Evolutionary conservation across 768 basidiomycete genomes (phyloP).

Genomic region (Termitomyces sp.): DNA sequence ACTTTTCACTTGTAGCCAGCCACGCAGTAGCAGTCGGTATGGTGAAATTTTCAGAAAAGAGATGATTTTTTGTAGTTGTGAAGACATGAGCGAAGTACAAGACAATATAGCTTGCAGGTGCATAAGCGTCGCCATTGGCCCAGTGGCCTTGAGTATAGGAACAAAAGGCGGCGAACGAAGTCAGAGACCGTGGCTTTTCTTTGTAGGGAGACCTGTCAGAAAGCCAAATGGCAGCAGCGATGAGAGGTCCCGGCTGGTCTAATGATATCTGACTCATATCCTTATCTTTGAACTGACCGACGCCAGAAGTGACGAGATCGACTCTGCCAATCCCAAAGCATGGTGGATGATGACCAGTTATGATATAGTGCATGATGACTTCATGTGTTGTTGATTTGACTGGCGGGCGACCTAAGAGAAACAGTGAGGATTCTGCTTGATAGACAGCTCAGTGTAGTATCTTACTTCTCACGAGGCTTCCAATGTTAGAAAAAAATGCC

Average conservation of each 20-base stretch:
- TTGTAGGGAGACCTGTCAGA: neutral
- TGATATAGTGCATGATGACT: neutral
- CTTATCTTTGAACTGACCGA: neutral
- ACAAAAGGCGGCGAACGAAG: neutral
- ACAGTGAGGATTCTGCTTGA: neutral
- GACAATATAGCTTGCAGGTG: neutral
- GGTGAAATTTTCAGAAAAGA: neutral
- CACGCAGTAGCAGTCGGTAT: neutral
- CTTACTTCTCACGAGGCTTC: neutral
- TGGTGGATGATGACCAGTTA: neutral
- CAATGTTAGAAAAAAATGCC: neutral
- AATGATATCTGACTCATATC: slow-evolving; percentile 1
- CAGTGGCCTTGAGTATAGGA: neutral
- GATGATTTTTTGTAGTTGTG: neutral
- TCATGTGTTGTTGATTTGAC: neutral
- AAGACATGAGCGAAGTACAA: neutral
- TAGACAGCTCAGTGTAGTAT: neutral
- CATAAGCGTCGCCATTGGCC: neutral
- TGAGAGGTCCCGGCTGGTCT: neutral
- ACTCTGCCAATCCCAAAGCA: neutral
- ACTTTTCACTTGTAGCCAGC: neutral
- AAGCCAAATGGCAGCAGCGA: neutral
- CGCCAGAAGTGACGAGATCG: neutral
- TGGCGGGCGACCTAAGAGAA: neutral
- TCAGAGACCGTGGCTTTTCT: neutral